Conservation (phyloP, 768 basidiomycete genomes). For the Kwoniella botswanensis region DNA sequence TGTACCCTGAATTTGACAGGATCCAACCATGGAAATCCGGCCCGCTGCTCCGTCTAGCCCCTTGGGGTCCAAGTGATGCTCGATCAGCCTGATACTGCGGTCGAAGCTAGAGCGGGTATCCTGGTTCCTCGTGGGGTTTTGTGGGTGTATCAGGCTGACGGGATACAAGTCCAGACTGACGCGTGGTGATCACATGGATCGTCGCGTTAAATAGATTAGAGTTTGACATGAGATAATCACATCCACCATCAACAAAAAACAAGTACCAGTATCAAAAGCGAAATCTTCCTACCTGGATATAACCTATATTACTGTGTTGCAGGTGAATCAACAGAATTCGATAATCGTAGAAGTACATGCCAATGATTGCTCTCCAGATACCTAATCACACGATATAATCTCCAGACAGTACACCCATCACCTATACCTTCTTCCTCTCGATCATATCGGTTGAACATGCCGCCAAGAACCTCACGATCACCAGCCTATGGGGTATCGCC, state of each 20-base stretch:
- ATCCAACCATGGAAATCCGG: background rate
- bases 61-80: conserved; percentile 3
- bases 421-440: background rate
- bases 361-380: too few relatives aligned
- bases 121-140: conserved; percentile 4
- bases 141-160: background rate
- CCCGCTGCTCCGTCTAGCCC: conserved; percentile 14
- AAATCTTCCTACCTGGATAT: too few relatives aligned
- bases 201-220: conserved; percentile 7
- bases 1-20: background rate
- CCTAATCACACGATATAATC: background rate
- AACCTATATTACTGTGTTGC: too few relatives aligned
- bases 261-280: background rate
- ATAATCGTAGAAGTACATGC: too few relatives aligned
- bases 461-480: conserved; percentile 1
- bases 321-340: too few relatives aligned
- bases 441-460: background rate
- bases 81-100: background rate
- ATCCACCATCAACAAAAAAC: background rate
- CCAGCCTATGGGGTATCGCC: conserved; percentile 19
- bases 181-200: background rate
- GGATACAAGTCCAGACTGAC: background rate
- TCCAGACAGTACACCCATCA: background rate
- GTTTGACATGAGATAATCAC: background rate
- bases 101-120: background rate